These are phyloP conservation scores for Paraphoma chrysanthemicola DNA, from an alignment of 2,329 filamentous ascomycete species.

Conservation along the genomic window DNA sequence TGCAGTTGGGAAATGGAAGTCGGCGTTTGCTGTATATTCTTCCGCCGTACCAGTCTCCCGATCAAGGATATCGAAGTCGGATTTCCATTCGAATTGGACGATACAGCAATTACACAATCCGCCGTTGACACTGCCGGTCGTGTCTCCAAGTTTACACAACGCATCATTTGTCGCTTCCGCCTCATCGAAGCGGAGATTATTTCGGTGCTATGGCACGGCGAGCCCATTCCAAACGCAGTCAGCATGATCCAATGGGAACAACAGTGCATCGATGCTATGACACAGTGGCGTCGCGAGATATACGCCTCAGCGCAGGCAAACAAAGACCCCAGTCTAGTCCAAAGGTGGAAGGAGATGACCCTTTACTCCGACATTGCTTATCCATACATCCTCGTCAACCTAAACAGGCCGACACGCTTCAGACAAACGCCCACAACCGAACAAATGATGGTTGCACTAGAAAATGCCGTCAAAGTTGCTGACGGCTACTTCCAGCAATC, in stretches of 20 bases:
- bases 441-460: slow-evolving; percentile 37
- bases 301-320: slow-evolving; percentile 37
- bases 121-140: slow-evolving; percentile 35
- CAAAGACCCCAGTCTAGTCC: slow-evolving; percentile 28
- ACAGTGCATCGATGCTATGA: slow-evolving; percentile 30
- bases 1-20: slow-evolving; percentile 49
- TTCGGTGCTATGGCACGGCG: slow-evolving; percentile 40
- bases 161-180: slow-evolving; percentile 43
- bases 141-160: slow-evolving; percentile 43
- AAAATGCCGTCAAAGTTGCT: slow-evolving; percentile 40
- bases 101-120: slow-evolving; percentile 38
- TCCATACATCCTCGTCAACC: slow-evolving; percentile 39
- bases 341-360: slow-evolving; percentile 45
- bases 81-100: slow-evolving; percentile 44
- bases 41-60: slow-evolving; percentile 40
- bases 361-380: slow-evolving; percentile 43
- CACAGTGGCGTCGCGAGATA: slow-evolving; percentile 41
- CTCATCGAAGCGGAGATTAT: slow-evolving; percentile 44
- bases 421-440: slow-evolving; percentile 33
- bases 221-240: slow-evolving; percentile 33
- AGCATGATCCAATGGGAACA: slow-evolving; percentile 40
- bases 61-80: slow-evolving; percentile 37
- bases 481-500: slow-evolving; percentile 42
- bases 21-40: slow-evolving; percentile 43
- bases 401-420: slow-evolving; percentile 38